phyloP scores from a whole-genome alignment of 1,284 basidiomycete species.

The Kwoniella shivajii region DNA sequence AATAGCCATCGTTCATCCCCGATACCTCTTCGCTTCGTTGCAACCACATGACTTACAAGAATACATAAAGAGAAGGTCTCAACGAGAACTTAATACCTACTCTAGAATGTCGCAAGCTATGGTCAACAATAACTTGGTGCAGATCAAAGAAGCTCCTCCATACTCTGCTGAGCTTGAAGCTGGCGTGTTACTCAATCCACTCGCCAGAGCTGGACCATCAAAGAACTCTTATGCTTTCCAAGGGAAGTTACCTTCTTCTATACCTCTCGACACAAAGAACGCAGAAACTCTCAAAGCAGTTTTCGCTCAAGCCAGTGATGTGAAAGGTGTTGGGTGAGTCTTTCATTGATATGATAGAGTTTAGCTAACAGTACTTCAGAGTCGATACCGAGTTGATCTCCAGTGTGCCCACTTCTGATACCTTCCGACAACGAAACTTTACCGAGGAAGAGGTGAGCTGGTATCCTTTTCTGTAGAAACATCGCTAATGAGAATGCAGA shows the following conservation, averaged over 20 bases:
- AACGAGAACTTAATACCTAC: conserved; percentile 76
- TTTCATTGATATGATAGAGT: conserved; percentile 3
- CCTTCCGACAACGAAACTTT: conserved; percentile 90
- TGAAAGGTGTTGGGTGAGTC: conserved; percentile 68
- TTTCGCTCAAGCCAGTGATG: conserved; percentile 53
- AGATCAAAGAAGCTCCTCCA: conserved; percentile 93
- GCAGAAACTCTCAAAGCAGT: conserved; percentile 63
- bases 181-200: conserved; percentile 86
- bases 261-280: conserved; percentile 67
- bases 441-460: conserved; percentile 69
- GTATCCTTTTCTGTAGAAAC: background rate
- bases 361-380: conserved; percentile 23
- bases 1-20: conserved; percentile 84
- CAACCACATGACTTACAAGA: conserved; percentile 70
- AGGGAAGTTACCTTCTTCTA: conserved; percentile 62
- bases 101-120: conserved; percentile 94
- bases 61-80: conserved; percentile 72
- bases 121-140: conserved; percentile 88
- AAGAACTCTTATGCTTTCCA: conserved; percentile 85
- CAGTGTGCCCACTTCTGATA: conserved; percentile 85
- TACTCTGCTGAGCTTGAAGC: conserved; percentile 86
- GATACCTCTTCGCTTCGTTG: conserved; percentile 83
- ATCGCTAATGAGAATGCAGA: conserved; percentile 35
- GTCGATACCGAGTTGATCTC: conserved; percentile 78
- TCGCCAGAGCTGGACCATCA: conserved; percentile 82